These are phyloP conservation scores for Fusarium irregulare DNA, from an alignment of 2,329 filamentous ascomycete species.

Conservation along the genomic window DNA sequence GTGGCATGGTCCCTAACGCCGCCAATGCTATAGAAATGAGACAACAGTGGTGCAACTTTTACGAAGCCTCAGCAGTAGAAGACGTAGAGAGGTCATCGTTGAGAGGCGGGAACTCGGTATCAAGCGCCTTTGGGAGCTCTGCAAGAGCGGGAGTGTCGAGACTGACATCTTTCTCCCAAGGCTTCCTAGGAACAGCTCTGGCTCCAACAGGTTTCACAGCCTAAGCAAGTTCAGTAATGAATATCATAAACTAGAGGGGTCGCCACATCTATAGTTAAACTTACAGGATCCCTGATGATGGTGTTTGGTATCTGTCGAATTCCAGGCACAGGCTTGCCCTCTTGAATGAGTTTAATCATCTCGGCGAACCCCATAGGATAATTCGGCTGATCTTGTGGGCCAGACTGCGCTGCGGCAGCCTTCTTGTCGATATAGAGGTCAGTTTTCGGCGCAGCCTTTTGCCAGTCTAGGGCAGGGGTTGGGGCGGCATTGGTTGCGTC, in stretches of 20 bases:
- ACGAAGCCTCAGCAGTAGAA: slow-evolving; percentile 8
- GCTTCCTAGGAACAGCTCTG: slow-evolving; percentile 65
- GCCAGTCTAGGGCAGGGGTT: slow-evolving; percentile 56
- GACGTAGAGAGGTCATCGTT: slow-evolving; percentile 25
- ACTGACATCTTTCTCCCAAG: slow-evolving; percentile 77
- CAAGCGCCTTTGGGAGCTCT: slow-evolving; percentile 45
- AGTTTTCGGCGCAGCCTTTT: slow-evolving; percentile 61
- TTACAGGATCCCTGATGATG: slow-evolving; percentile 76
- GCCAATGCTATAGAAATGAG: slow-evolving; percentile 13
- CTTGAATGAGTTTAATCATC: slow-evolving; percentile 86
- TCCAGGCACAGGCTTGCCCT: slow-evolving; percentile 84
- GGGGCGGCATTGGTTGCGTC: slow-evolving; percentile 19
- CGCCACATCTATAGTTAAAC: slow-evolving; percentile 27
- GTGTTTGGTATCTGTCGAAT: slow-evolving; percentile 89
- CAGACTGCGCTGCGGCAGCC: slow-evolving; percentile 33
- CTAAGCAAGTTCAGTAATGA: slow-evolving; percentile 46
- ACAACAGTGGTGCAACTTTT: not conserved
- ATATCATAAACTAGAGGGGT: not conserved
- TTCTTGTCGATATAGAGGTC: slow-evolving; percentile 59
- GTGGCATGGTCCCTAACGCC: slow-evolving; percentile 17
- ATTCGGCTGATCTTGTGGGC: slow-evolving; percentile 63
- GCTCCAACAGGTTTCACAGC: slow-evolving; percentile 61
- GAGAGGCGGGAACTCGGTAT: slow-evolving; percentile 52
- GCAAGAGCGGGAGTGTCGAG: slow-evolving; percentile 29
- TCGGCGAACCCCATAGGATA: slow-evolving; percentile 88